A percentile compares a stretch with the other conserved stretches of the same genome.
These are phyloP conservation scores for Capsella rubella DNA, from an alignment of 441 rosid genomes.

Conservation along the genomic window DNA sequence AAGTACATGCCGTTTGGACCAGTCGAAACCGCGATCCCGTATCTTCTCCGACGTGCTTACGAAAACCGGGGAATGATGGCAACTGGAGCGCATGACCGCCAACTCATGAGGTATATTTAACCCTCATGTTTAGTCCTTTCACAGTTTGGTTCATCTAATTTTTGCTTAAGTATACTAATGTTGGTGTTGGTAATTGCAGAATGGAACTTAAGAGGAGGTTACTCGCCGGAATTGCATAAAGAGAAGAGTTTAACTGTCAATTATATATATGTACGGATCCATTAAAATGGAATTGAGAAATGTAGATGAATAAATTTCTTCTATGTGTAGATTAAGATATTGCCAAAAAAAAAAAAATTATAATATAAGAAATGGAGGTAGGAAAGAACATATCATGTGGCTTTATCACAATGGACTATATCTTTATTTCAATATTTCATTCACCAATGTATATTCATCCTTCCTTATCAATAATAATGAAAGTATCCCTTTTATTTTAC, in stretches of 20 bases:
- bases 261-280: constrained; percentile 18
- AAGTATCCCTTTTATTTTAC: neutral
- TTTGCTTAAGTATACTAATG: constrained; percentile 15
- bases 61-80: constrained; percentile 85
- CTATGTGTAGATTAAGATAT: constrained; percentile 39
- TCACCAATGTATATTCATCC: constrained; percentile 40
- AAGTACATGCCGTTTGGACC: constrained; percentile 91
- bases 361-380: constrained; percentile 35
- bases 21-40: constrained; percentile 74
- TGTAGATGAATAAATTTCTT: constrained; percentile 41
- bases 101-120: constrained; percentile 63
- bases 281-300: constrained; percentile 26
- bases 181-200: constrained; percentile 29
- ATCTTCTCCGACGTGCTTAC: constrained; percentile 87
- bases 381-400: constrained; percentile 30
- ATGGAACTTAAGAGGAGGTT: constrained; percentile 46
- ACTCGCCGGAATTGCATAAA: constrained; percentile 42
- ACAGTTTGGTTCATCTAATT: neutral
- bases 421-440: constrained; percentile 16
- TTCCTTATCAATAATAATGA: constrained; percentile 34
- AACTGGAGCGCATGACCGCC: constrained; percentile 64
- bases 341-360: constrained; percentile 6
- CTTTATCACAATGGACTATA: constrained; percentile 13
- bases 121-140: neutral
- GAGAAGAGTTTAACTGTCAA: constrained; percentile 11